These are phyloP conservation scores for Apiospora saccharicola DNA, from an alignment of 2,329 filamentous ascomycete genomes.

Conservation along the genomic window DNA sequence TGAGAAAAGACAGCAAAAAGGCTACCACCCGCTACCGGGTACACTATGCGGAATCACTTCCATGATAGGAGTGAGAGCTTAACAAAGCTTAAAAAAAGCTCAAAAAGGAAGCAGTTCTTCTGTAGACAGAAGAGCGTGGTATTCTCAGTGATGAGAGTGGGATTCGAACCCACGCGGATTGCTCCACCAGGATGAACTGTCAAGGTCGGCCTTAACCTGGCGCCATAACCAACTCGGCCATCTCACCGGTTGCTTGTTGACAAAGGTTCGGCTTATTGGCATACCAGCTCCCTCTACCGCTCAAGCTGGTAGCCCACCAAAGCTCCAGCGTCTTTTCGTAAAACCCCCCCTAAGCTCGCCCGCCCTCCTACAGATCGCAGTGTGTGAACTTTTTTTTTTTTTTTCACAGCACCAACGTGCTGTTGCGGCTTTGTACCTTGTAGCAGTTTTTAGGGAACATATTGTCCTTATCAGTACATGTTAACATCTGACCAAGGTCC, in stretches of 20 bases:
- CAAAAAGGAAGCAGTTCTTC: slow-evolving; percentile 1
- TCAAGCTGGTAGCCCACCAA: not conserved
- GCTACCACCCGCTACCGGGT: too few relatives aligned
- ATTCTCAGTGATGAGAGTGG: slow-evolving; percentile 33
- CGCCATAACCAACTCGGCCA: slow-evolving; percentile 22
- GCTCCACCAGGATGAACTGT: slow-evolving; percentile 27
- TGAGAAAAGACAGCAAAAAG: not conserved
- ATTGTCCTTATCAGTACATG: too few relatives aligned
- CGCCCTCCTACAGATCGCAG: too few relatives aligned
- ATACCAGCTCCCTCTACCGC: not conserved
- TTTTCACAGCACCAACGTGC: too few relatives aligned
- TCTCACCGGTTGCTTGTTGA: slow-evolving; percentile 15
- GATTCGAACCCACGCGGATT: slow-evolving; percentile 41
- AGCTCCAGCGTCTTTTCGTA: too few relatives aligned
- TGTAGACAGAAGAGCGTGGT: slow-evolving; percentile 10
- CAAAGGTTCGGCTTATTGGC: not conserved
- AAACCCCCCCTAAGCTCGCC: too few relatives aligned
- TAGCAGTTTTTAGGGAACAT: too few relatives aligned
- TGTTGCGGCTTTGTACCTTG: too few relatives aligned
- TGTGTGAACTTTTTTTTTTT: too few relatives aligned
- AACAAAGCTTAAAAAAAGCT: not conserved
- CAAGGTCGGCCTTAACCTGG: slow-evolving; percentile 16
- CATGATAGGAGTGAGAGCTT: too few relatives aligned
- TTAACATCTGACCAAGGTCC: too few relatives aligned
- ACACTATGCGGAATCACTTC: too few relatives aligned